phyloP scores from a whole-genome alignment of 2,329 filamentous ascomycete genomes.

The Fusarium coffeatum region DNA sequence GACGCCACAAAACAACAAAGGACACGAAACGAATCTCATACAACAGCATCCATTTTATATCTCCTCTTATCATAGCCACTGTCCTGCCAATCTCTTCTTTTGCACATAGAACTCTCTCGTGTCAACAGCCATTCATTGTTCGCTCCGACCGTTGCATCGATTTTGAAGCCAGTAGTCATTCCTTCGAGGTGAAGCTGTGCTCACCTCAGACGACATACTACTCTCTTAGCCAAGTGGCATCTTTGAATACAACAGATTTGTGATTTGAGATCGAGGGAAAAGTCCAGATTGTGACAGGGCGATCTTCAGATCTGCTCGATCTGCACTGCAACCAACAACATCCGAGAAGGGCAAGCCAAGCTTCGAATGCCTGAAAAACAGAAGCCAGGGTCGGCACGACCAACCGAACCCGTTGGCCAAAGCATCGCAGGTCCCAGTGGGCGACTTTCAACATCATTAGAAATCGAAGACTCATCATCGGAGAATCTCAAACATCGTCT shows the following conservation, averaged over 20 bases:
- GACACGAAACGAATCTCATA: conserved; percentile 5
- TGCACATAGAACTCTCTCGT: neutral
- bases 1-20: conserved; percentile 39
- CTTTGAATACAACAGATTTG: neutral
- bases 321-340: neutral
- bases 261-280: neutral
- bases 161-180: neutral
- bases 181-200: neutral
- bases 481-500: conserved; percentile 49
- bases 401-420: conserved; percentile 42
- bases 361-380: conserved; percentile 16
- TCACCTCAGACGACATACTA: neutral
- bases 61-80: neutral
- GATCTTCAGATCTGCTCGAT: neutral
- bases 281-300: neutral
- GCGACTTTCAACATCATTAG: conserved; percentile 46
- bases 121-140: neutral
- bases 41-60: conserved; percentile 1
- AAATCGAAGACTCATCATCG: conserved; percentile 39
- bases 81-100: neutral
- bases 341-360: neutral
- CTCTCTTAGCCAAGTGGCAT: neutral
- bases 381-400: conserved; percentile 11
- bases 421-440: conserved; percentile 43
- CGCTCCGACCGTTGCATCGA: neutral